A percentile compares a stretch with the other conserved stretches of the same genome.
Conservation (phyloP, 305 asterid species). For the Fraxinus greggii region DNA sequence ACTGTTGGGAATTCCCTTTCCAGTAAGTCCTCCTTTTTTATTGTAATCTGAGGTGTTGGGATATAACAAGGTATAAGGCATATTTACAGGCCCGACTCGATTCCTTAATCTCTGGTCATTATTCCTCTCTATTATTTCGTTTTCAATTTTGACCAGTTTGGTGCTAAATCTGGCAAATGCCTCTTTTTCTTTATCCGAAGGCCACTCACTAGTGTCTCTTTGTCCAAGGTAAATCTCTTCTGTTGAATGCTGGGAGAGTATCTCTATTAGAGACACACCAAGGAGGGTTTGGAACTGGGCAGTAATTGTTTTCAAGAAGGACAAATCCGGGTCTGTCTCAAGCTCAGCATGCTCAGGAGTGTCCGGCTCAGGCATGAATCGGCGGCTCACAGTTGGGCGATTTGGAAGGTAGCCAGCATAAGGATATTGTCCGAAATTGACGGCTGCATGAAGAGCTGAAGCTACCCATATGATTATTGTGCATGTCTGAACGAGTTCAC, state of each 20-base stretch:
- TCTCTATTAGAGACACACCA: constrained; percentile 43
- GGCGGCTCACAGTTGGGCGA: constrained; percentile 50
- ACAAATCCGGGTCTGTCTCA: constrained; percentile 37
- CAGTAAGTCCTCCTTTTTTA: constrained; percentile 40
- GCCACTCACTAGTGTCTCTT: constrained; percentile 43
- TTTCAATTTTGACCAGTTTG: constrained; percentile 36
- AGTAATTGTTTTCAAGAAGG: constrained; percentile 39
- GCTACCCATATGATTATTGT: constrained; percentile 54
- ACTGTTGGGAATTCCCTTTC: constrained; percentile 55
- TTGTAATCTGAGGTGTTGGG: constrained; percentile 29
- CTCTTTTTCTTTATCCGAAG: constrained; percentile 29
- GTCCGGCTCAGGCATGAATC: constrained; percentile 46
- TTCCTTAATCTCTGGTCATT: constrained; percentile 37
- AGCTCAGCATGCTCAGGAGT: constrained; percentile 39
- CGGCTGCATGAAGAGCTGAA: constrained; percentile 55
- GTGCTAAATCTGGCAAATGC: constrained; percentile 39
- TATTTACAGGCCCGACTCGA: constrained; percentile 42
- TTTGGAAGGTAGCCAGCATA: constrained; percentile 55
- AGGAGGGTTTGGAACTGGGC: constrained; percentile 45
- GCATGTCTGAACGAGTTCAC: constrained; percentile 32
- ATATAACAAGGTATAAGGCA: constrained; percentile 47
- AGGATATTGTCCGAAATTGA: constrained; percentile 53
- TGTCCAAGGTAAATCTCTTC: constrained; percentile 51
- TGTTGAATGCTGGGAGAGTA: constrained; percentile 46
- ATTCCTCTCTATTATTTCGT: constrained; percentile 36